Evolutionary conservation across 306 rosid species (phyloP), one percentile per base, ranked within the genome.

Genomic region (Dryas octopetala): DNA sequence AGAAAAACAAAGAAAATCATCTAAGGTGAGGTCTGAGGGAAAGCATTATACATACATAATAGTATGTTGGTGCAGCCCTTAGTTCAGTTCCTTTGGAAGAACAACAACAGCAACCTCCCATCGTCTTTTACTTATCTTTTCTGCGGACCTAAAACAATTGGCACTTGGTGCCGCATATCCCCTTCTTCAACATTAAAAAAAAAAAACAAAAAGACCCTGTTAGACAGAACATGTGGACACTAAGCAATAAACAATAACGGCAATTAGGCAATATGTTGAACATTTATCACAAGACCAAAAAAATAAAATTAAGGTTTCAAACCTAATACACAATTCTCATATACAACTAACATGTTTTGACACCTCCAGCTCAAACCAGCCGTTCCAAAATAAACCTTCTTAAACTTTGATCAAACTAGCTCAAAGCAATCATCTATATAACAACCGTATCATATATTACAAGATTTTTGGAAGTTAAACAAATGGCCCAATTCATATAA

Each of bases 41-140:
- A 72, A 78, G 59, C 49, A 72, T 12, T 73, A 79, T 72, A 86
- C 89, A 74, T 64, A 91, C 97, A 78, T 85, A 89, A 75, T 74
- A 90, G 80, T 86, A 87, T 7, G 87, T 70, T 17, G 91, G 88
- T 13, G 82, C 87, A 79, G 76, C 79, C 51, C 61, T 85, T 83
- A 75, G 74, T 60, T 83, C 90, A 41, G 86, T 76, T 81, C 83
- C 86, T 79, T 75, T 82, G 17, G 90, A 75, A 79, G 89, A 83
- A 89, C 95, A 89, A 14, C 96, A 94, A 67, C 98, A 94, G 80
- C 96, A 94, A 79, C 91, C 90, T 77, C 98, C 98, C 98, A 94
- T 94, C 64, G 77, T 74, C 26, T 53, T 77, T 74, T 74, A 59
- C 78, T 89, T 87, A 82, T 70, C 81, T 77, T 74, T 73, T 71